These are phyloP conservation scores for Plantago ovata DNA, from an alignment of 257 asterid species.

Conservation along the genomic window DNA sequence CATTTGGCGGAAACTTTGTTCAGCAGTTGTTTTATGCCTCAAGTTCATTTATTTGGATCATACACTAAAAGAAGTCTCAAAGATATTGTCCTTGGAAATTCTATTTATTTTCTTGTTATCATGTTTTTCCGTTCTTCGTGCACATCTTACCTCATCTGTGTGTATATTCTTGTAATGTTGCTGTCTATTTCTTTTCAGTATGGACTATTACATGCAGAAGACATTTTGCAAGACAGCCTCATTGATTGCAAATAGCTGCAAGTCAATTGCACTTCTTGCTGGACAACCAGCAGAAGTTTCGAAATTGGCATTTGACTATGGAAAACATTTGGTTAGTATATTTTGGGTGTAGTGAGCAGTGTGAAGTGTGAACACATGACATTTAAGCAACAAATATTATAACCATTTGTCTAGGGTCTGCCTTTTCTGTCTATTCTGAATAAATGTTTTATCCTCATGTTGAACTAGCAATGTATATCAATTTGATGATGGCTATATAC, in stretches of 20 bases:
- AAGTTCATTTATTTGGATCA: too few relatives aligned
- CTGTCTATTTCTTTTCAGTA: slow-evolving; percentile 49
- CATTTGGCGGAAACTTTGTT: background rate
- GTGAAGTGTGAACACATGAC: too few relatives aligned
- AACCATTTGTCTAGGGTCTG: too few relatives aligned
- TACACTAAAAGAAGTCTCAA: too few relatives aligned
- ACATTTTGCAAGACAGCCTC: slow-evolving; percentile 96
- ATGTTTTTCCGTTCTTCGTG: background rate
- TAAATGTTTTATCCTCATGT: too few relatives aligned
- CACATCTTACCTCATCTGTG: too few relatives aligned
- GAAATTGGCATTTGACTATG: slow-evolving; percentile 80
- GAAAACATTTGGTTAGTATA: slow-evolving; percentile 78
- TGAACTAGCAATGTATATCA: too few relatives aligned
- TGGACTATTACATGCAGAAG: slow-evolving; percentile 98
- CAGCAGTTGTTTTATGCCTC: background rate
- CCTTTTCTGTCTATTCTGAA: too few relatives aligned
- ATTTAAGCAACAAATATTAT: too few relatives aligned
- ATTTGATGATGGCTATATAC: too few relatives aligned
- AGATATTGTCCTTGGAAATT: too few relatives aligned
- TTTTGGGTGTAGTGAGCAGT: too few relatives aligned
- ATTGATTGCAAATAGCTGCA: slow-evolving; percentile 90
- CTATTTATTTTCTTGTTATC: background rate
- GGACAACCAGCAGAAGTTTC: slow-evolving; percentile 94
- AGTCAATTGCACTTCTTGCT: slow-evolving; percentile 87
- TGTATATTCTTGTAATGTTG: slow-evolving; percentile 4